These are phyloP conservation scores for Nevesoporus exiguus DNA, from an alignment of 768 basidiomycete genomes.

Conservation along the genomic window DNA sequence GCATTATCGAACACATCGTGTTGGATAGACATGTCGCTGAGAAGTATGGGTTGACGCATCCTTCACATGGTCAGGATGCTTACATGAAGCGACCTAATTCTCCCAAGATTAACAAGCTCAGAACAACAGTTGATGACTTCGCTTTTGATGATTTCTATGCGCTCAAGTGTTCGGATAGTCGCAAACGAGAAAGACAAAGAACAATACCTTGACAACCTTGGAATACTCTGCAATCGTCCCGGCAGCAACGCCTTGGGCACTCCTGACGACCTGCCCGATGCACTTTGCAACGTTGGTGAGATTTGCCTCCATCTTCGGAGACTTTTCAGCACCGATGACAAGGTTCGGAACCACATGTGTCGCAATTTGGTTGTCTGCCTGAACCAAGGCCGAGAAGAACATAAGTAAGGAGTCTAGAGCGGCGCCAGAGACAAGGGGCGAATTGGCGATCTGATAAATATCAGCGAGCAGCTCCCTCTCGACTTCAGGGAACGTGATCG, in stretches of 20 bases:
- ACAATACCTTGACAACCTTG: slow-evolving; percentile 68
- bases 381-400: slow-evolving; percentile 81
- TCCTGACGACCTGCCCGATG: slow-evolving; percentile 77
- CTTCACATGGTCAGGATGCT: slow-evolving; percentile 5
- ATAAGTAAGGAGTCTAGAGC: slow-evolving; percentile 77
- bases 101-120: slow-evolving; percentile 86
- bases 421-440: slow-evolving; percentile 71
- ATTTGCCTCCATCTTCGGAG: slow-evolving; percentile 51
- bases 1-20: slow-evolving; percentile 72
- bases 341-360: slow-evolving; percentile 79
- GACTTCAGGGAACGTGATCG: slow-evolving; percentile 68
- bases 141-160: slow-evolving; percentile 54
- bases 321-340: slow-evolving; percentile 62
- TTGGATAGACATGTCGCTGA: slow-evolving; percentile 83
- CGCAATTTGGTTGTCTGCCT: slow-evolving; percentile 79
- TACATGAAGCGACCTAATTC: slow-evolving; percentile 92
- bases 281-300: slow-evolving; percentile 79
- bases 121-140: slow-evolving; percentile 63
- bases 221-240: slow-evolving; percentile 84
- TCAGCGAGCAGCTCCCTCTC: slow-evolving; percentile 65
- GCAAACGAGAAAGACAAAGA: neutral
- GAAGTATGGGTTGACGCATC: slow-evolving; percentile 2
- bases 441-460: slow-evolving; percentile 70
- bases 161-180: neutral
- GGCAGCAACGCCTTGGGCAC: slow-evolving; percentile 66